phyloP scores from a whole-genome alignment of 345 rosid species.

The Gossypium longicalyx region DNA sequence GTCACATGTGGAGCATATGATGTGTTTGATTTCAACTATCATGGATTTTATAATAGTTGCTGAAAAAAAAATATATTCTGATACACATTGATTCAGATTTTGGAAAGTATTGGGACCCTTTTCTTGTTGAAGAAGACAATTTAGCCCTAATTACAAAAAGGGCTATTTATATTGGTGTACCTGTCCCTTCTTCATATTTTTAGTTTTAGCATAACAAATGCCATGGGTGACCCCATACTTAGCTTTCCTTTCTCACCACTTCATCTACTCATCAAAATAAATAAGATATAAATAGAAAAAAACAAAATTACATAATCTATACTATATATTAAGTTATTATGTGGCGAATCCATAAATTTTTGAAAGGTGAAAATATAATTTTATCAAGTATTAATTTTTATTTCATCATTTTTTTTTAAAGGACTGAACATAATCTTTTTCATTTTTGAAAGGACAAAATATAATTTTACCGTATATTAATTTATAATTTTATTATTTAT shows the following conservation, averaged over 20 bases:
- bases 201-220: slow-evolving; percentile 12
- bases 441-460: too few species aligned
- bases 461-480: too few species aligned
- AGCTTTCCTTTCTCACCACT: background rate
- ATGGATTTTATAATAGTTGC: background rate
- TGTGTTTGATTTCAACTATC: slow-evolving; percentile 19
- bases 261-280: background rate
- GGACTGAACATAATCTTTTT: too few species aligned
- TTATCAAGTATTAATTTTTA: too few species aligned
- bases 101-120: slow-evolving; percentile 14
- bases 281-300: background rate
- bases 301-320: too few species aligned
- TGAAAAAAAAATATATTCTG: background rate
- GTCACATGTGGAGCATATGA: slow-evolving; percentile 32
- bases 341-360: too few species aligned
- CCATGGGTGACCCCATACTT: slow-evolving; percentile 18
- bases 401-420: too few species aligned
- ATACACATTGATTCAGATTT: background rate
- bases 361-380: too few species aligned
- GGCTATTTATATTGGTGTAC: background rate
- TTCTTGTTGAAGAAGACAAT: slow-evolving; percentile 3
- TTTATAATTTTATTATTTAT: too few species aligned
- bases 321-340: too few species aligned
- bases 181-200: background rate
- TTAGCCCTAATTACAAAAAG: background rate